phyloP scores from a whole-genome alignment of 139 green algal genomes.

The Asterochloris sp. region DNA sequence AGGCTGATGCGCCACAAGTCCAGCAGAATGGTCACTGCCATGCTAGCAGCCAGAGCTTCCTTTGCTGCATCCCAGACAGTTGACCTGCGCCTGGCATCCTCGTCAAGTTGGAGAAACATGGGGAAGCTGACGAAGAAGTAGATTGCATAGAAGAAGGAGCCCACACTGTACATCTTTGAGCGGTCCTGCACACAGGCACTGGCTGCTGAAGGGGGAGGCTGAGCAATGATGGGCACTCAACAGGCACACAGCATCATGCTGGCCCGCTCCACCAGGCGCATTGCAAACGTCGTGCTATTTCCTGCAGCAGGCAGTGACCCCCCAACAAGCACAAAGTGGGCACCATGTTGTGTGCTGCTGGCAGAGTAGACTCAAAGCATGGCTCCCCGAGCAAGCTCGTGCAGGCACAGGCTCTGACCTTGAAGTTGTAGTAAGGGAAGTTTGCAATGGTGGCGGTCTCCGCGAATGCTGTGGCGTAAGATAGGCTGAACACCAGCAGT shows the following conservation, averaged over 20 bases:
- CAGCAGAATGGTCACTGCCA: slow-evolving; percentile 93
- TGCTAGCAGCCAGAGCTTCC: slow-evolving; percentile 76
- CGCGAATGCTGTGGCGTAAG: slow-evolving; percentile 89
- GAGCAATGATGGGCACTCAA: no score
- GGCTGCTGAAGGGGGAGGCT: background rate
- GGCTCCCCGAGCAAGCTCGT: background rate
- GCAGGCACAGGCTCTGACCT: slow-evolving; percentile 13
- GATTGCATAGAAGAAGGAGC: slow-evolving; percentile 98
- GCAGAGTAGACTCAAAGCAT: no score
- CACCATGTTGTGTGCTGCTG: no score
- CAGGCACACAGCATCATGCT: no score
- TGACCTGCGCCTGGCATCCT: slow-evolving; percentile 47
- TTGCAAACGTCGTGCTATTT: no score
- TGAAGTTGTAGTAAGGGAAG: slow-evolving; percentile 95
- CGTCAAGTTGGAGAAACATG: slow-evolving; percentile 85
- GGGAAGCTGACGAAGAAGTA: slow-evolving; percentile 99
- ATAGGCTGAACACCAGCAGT: slow-evolving; percentile 63
- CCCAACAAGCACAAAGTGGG: no score
- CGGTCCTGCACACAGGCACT: slow-evolving; percentile 28
- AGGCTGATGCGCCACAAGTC: slow-evolving; percentile 89
- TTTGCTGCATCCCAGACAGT: slow-evolving; percentile 28
- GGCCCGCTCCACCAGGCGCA: no score
- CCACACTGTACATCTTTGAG: slow-evolving; percentile 85
- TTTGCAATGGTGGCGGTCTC: slow-evolving; percentile 95
- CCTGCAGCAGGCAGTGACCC: no score